Evolutionary conservation across 441 rosid species (phyloP).

Genomic region (Bocquillonia castaneifolia): DNA sequence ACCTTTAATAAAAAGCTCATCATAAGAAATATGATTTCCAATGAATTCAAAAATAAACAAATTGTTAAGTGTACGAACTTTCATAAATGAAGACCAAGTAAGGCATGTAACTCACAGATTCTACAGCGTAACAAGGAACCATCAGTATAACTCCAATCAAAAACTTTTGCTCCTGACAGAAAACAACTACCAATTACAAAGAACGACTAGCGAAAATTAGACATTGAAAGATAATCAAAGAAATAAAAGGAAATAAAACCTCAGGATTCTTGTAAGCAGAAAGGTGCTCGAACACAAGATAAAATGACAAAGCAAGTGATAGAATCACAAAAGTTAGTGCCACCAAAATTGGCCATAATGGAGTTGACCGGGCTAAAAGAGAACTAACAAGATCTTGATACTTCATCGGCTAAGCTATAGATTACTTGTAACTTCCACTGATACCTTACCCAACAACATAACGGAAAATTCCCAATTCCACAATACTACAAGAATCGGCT

Average conservation of each 20-base stretch:
- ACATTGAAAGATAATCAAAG: neutral
- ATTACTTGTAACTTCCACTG: too few species aligned
- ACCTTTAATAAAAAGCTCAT: neutral
- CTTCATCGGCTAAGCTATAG: constrained; percentile 46
- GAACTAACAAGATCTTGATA: constrained; percentile 32
- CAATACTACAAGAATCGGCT: constrained; percentile 1
- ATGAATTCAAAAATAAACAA: neutral
- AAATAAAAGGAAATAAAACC: constrained; percentile 36
- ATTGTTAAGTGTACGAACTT: constrained; percentile 11
- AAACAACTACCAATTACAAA: constrained; percentile 7
- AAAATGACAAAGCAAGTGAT: constrained; percentile 65
- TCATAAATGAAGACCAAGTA: neutral
- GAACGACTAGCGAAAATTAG: neutral
- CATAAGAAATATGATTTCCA: neutral
- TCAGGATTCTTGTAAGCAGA: constrained; percentile 97
- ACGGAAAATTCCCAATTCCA: constrained; percentile 7
- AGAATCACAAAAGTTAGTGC: constrained; percentile 57
- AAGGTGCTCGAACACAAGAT: constrained; percentile 84
- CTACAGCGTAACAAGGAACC: constrained; percentile 96
- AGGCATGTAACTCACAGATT: constrained; percentile 58
- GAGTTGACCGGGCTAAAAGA: constrained; percentile 50
- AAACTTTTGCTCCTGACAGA: constrained; percentile 89
- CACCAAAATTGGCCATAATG: constrained; percentile 68
- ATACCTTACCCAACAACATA: too few species aligned
- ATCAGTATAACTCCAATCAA: constrained; percentile 92